Percentiles rank a stretch among this genome's conserved stretches.
Conservation (phyloP, 805 yeast species). For the Yarrowia sp. region DNA sequence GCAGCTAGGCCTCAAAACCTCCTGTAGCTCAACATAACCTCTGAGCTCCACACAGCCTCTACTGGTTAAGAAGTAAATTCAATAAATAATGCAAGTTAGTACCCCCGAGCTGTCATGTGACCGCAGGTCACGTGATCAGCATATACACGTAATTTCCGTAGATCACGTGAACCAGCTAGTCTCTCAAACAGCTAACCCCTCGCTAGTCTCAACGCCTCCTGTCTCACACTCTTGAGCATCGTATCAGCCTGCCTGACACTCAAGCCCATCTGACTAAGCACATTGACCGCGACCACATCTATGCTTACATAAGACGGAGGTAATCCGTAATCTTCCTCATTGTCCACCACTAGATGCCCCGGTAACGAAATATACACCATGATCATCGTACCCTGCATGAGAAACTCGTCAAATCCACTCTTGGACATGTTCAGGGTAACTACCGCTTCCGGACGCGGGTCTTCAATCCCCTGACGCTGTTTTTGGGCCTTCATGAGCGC, state of each 20-base stretch:
- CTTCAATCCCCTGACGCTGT: not conserved
- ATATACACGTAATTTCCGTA: too few relatives aligned
- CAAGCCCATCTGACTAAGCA: not conserved
- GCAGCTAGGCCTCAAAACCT: too few relatives aligned
- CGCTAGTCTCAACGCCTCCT: constrained; percentile 12
- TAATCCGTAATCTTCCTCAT: not conserved
- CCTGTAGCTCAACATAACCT: too few relatives aligned
- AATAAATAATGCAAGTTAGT: too few relatives aligned
- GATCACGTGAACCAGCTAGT: too few relatives aligned
- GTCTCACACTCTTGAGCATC: not conserved
- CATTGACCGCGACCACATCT: not conserved
- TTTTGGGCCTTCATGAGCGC: constrained; percentile 18
- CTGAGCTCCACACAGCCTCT: too few relatives aligned
- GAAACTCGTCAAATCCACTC: not conserved
- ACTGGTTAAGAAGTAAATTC: too few relatives aligned
- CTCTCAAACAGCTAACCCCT: too few relatives aligned
- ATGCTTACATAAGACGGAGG: constrained; percentile 3
- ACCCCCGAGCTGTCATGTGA: too few relatives aligned
- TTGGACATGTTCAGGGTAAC: constrained; percentile 1
- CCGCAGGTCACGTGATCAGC: too few relatives aligned
- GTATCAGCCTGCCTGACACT: not conserved
- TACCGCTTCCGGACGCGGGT: not conserved
- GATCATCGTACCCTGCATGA: constrained; percentile 7
- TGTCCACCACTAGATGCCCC: not conserved
- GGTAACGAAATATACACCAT: not conserved